phyloP scores from a whole-genome alignment of 495 filamentous ascomycete species.

The Aspergillus nidulans region DNA sequence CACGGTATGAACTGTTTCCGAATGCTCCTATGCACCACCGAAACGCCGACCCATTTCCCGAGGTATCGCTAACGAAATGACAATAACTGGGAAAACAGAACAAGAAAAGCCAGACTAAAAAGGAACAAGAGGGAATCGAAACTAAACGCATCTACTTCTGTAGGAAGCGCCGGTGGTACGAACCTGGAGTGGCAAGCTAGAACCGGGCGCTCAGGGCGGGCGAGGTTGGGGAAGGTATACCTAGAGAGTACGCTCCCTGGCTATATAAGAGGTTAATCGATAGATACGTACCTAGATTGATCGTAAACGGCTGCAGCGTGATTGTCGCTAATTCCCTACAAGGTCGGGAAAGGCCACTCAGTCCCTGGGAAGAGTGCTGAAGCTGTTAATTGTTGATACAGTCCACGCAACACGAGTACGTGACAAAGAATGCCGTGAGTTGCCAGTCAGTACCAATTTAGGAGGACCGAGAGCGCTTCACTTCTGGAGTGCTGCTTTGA shows the following conservation, averaged over 20 bases:
- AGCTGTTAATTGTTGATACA: conserved; percentile 6
- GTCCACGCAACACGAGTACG: not conserved
- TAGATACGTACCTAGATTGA: conserved; percentile 19
- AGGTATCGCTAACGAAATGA: conserved; percentile 14
- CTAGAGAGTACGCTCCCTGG: not conserved
- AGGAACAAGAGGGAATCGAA: not conserved
- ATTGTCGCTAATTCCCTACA: not conserved
- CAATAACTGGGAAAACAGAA: not conserved
- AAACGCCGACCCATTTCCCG: conserved; percentile 10
- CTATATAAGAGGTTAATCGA: not conserved
- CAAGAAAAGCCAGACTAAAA: not conserved
- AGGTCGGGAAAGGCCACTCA: not conserved
- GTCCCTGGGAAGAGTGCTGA: not conserved
- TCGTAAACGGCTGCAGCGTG: not conserved
- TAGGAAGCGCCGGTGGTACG: conserved; percentile 12
- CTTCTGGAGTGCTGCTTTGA: conserved; percentile 24
- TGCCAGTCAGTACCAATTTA: conserved; percentile 10
- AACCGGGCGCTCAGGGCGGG: not conserved
- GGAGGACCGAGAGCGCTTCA: conserved; percentile 30
- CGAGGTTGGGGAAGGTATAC: conserved; percentile 2
- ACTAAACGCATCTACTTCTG: not conserved
- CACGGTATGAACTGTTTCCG: not conserved
- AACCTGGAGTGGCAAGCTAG: conserved; percentile 18
- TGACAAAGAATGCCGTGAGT: not conserved
- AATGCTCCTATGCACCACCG: conserved; percentile 5